Evolutionary conservation across 306 rosid species (phyloP), one percentile per base, ranked within the genome.

Genomic region (Lathyrus aphaca): DNA sequence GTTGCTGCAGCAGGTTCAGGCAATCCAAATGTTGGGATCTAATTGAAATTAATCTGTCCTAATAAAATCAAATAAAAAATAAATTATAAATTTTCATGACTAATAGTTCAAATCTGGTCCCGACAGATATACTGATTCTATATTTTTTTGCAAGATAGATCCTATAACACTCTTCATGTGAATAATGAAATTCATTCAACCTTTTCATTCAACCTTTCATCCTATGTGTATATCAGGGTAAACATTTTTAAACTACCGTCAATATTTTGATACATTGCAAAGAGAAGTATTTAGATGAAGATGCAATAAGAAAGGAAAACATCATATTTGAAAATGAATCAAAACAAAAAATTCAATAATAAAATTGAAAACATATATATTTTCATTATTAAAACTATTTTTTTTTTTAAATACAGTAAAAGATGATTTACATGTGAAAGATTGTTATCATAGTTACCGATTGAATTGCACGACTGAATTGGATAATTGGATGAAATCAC

Each of bases 1-100:
- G 97, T 94, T 69, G 88, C 83, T 49, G 96, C 99, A 59, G 92
- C 88, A 29, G 99, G 96, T 79, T 86, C 97, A 46, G 97, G 97
- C 77, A 91, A 94, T 64, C 99, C 97, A 62, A 89, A 74, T 53
- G 96, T 87, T 55, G 97, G 99, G 71, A 35, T 86, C 8, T 83
- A 56, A 76, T 38, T 45, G 44, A 23, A 53, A 21, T 15, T 25
- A 70, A 78, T 17, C 64, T 66, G 37, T 59, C 27, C n/a, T 57
- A 48, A 64, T 50, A 57, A 64, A 68, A 38, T 35, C 21, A 48
- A 38, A 43, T 10, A 49, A 73, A 58, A 73, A 72, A 42, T 58
- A 73, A 67, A 4, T 50, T 49, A 35, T 18, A 49, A 18, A 65
- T 57, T 59, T 58, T 43, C 58, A 49, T 48, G 10, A 23, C 27